Percentiles rank a stretch among this genome's conserved stretches.
Conservation (phyloP, 2,329 filamentous ascomycete species). For the Arthrinium phaeospermum region DNA sequence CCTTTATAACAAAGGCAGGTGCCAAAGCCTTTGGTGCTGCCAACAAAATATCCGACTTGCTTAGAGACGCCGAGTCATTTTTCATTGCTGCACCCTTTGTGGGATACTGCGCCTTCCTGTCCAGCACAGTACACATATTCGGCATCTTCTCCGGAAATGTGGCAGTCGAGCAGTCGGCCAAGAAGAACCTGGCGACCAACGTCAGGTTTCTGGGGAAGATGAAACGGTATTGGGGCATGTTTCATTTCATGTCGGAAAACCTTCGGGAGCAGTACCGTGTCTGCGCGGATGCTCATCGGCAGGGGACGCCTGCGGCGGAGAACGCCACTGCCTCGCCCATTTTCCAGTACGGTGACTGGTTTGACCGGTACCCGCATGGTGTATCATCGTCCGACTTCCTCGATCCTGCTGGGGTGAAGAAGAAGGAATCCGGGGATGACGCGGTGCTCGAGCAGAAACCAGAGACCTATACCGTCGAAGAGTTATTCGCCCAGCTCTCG, state of each 20-base stretch:
- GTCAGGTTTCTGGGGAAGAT: constrained; percentile 91
- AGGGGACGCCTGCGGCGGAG: constrained; percentile 61
- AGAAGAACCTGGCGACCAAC: constrained; percentile 84
- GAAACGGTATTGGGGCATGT: constrained; percentile 99
- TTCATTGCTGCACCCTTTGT: constrained; percentile 89
- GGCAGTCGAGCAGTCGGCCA: constrained; percentile 76
- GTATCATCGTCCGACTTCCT: constrained; percentile 85
- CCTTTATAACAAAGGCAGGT: constrained; percentile 78
- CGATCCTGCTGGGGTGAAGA: constrained; percentile 70
- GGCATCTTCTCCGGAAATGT: constrained; percentile 88
- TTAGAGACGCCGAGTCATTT: constrained; percentile 80
- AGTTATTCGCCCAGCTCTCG: constrained; percentile 85
- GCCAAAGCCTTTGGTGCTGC: constrained; percentile 82
- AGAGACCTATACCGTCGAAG: constrained; percentile 90
- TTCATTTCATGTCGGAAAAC: constrained; percentile 94
- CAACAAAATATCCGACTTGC: constrained; percentile 82
- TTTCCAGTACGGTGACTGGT: constrained; percentile 98
- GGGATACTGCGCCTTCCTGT: constrained; percentile 92
- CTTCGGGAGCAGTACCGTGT: constrained; percentile 86
- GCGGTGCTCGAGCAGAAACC: constrained; percentile 87
- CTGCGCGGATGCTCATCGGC: constrained; percentile 80
- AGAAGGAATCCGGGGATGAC: constrained; percentile 82
- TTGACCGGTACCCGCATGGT: constrained; percentile 90
- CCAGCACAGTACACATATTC: constrained; percentile 92
- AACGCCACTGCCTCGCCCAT: constrained; percentile 64